Percentiles rank a stretch among this genome's conserved stretches.
Evolutionary conservation across 2,329 filamentous ascomycete species (phyloP).

Genomic region (Scedosporium dehoogii): DNA sequence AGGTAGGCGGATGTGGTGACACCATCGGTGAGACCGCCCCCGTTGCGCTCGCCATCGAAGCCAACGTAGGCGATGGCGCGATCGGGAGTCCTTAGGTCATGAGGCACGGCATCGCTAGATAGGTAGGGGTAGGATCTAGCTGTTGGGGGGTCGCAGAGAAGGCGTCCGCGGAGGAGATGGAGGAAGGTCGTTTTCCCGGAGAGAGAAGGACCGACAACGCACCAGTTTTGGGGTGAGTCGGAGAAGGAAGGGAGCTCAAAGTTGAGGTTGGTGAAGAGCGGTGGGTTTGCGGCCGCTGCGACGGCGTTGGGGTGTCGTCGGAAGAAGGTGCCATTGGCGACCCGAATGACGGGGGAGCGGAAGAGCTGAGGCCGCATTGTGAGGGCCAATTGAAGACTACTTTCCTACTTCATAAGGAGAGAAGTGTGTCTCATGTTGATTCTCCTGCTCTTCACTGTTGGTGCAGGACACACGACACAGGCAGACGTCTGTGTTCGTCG

Average conservation of each 20-base stretch:
- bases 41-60: constrained; percentile 64
- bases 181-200: constrained; percentile 76
- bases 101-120: constrained; percentile 47
- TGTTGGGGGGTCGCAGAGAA: constrained; percentile 65
- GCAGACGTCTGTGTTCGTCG: too few species aligned
- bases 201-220: constrained; percentile 69
- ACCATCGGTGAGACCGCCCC: constrained; percentile 39
- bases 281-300: constrained; percentile 47
- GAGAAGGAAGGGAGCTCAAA: constrained; percentile 58
- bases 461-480: too few species aligned
- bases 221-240: constrained; percentile 57
- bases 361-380: constrained; percentile 3
- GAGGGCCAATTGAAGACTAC: not conserved
- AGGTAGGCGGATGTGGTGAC: constrained; percentile 67
- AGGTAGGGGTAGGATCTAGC: constrained; percentile 74
- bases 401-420: too few species aligned
- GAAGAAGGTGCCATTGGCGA: constrained; percentile 76
- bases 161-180: constrained; percentile 64
- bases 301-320: constrained; percentile 55
- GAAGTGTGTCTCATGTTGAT: too few species aligned
- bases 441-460: too few species aligned
- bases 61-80: constrained; percentile 81
- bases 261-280: constrained; percentile 61
- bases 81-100: constrained; percentile 45
- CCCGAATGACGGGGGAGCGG: constrained; percentile 52